Base-by-base conservation (phyloP, 2,329 filamentous ascomycete genomes). In the Phaeosphaeriaceae sp. region DNA sequence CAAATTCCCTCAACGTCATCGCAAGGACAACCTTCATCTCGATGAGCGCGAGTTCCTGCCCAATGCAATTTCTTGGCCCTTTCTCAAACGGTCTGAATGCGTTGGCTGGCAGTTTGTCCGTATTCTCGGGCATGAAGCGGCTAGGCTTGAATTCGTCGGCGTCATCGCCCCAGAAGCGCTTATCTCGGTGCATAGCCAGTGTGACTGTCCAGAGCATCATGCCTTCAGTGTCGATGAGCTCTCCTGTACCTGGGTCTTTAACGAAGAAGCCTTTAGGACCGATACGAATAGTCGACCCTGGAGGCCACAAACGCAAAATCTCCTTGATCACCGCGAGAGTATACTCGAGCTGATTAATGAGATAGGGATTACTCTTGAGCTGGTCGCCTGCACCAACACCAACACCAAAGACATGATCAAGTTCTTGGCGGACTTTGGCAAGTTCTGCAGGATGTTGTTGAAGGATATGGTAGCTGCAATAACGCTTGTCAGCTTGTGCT, bases 1-100 rank as follows among this genome's bases (percentile, higher is more conserved):
- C 66, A 68, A 75, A 58, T 15, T 65, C 60, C n/a, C 70, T 45
- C n/a, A 68, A 22, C 3, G 65, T 67, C 45, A 73, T 58, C 7
- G 60, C 69, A 9, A 74, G 54, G 10, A 61, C 58, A 5, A 65
- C 55, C 40, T 65, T 66, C 20, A 69, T 53, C 48, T 69, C 66
- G 10, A 63, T 51, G 33, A 62, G 48, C 11, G 58, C 57, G 7
- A 71, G 50, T 13, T 62, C 63, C n/a, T 71, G 66, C 1, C 67
- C 67, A 5, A 70, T 60, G 36, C 69, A 70, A 41, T 65, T 63
- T 3, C 64, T 50, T 1, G 74, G 71, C 0, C 80, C 80, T 5
- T 69, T 58, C 40, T 80, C 77, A 54, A 82, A 82, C 0, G 78
- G 71, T 7, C 75, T 66, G 61, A 63, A 80, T 9, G 70, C 74